phyloP scores from a whole-genome alignment of 176 grass and related monocot genomes.

The Pontederia paniculata region DNA sequence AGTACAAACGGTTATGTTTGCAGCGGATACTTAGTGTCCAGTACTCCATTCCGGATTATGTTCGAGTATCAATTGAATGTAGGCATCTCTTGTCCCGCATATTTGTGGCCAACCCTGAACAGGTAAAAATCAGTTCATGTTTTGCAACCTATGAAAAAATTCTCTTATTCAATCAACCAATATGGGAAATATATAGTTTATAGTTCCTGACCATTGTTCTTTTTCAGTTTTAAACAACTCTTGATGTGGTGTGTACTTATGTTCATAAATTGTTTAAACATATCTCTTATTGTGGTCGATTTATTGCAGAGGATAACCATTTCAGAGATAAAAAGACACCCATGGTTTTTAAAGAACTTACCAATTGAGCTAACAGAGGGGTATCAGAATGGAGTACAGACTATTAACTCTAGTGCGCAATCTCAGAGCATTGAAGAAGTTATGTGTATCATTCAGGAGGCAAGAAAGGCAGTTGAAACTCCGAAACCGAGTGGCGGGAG shows the following conservation, averaged over 20 bases:
- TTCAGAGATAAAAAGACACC: conserved; percentile 93
- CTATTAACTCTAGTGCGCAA: conserved; percentile 10
- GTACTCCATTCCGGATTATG: neutral
- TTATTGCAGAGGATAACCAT: conserved; percentile 74
- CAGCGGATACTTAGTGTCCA: conserved; percentile 5
- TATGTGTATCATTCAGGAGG: conserved; percentile 71
- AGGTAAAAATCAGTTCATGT: conserved; percentile 6
- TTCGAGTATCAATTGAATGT: conserved; percentile 5
- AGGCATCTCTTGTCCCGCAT: conserved; percentile 5
- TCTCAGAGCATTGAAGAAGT: conserved; percentile 63
- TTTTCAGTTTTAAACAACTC: too few relatives aligned
- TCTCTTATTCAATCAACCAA: neutral
- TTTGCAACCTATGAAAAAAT: neutral
- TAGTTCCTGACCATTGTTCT: neutral
- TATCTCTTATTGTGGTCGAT: conserved; percentile 7
- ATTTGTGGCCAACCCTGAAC: conserved; percentile 8
- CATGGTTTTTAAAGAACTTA: conserved; percentile 94
- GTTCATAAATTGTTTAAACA: too few relatives aligned
- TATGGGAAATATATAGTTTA: neutral
- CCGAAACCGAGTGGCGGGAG: conserved; percentile 24
- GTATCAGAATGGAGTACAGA: conserved; percentile 41
- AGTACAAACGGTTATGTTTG: neutral
- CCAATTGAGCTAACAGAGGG: conserved; percentile 88
- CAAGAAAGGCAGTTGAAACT: conserved; percentile 26
- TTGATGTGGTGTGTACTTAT: too few relatives aligned